Percentiles rank a stretch among this genome's conserved stretches.
phyloP scores from a whole-genome alignment of 805 yeast genomes.

The Hanseniaspora occidentalis region DNA sequence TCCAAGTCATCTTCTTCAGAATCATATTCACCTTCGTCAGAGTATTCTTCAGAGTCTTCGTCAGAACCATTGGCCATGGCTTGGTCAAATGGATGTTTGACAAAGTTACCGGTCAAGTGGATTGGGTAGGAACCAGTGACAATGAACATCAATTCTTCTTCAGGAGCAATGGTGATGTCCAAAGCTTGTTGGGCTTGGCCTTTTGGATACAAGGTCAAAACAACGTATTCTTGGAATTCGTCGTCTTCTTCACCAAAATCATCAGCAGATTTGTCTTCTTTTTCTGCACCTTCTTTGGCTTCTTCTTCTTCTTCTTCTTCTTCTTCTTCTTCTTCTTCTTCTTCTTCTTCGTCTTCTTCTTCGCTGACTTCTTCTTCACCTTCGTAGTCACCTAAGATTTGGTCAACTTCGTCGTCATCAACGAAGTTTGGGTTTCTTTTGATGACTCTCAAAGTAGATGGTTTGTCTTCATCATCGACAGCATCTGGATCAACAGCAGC shows the following conservation, averaged over 20 bases:
- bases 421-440: slow-evolving; percentile 48
- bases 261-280: slow-evolving; percentile 40
- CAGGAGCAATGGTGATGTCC: slow-evolving; percentile 83
- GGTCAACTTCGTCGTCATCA: slow-evolving; percentile 33
- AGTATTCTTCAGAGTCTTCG: slow-evolving; percentile 44
- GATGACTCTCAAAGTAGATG: slow-evolving; percentile 81
- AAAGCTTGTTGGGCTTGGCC: slow-evolving; percentile 78
- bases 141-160: slow-evolving; percentile 87
- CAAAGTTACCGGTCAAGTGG: slow-evolving; percentile 88
- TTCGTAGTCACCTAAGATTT: slow-evolving; percentile 33
- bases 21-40: slow-evolving; percentile 35
- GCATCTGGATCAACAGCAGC: slow-evolving; percentile 88
- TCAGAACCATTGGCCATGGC: slow-evolving; percentile 11
- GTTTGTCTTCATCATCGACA: slow-evolving; percentile 68
- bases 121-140: slow-evolving; percentile 93
- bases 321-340: slow-evolving; percentile 23
- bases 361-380: slow-evolving; percentile 20
- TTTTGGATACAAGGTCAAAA: slow-evolving; percentile 85
- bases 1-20: slow-evolving; percentile 25
- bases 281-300: slow-evolving; percentile 37
- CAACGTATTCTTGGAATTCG: slow-evolving; percentile 70
- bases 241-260: slow-evolving; percentile 55
- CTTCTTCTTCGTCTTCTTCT: slow-evolving; percentile 23
- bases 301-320: slow-evolving; percentile 38
- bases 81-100: slow-evolving; percentile 83